Evolutionary conservation across 192 early-diverging fungal genomes (phyloP).

Genomic region (Coemansia asiatica): DNA sequence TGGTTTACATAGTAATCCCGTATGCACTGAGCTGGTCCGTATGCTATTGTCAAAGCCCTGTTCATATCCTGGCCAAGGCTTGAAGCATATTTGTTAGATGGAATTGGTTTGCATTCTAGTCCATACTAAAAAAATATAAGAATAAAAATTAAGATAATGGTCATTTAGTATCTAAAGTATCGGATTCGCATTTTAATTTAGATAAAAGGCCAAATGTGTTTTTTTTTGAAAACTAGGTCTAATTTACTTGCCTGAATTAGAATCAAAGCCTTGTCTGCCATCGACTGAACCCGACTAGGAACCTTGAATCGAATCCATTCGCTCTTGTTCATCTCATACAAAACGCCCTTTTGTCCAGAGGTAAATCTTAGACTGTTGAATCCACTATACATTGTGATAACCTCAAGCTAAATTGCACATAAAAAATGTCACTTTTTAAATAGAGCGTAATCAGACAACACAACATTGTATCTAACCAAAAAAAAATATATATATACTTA

Average conservation of each 20-base stretch:
- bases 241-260: slow-evolving; percentile 33
- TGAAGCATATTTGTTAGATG: slow-evolving; percentile 22
- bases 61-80: slow-evolving; percentile 33
- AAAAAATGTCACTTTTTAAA: not conserved
- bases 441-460: not conserved
- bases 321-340: slow-evolving; percentile 40
- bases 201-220: no score
- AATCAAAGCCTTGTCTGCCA: slow-evolving; percentile 33
- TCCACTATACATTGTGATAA: slow-evolving; percentile 20
- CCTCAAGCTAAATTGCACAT: slow-evolving; percentile 24
- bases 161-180: not conserved
- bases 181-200: no score
- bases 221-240: no score
- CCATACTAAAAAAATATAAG: slow-evolving; percentile 25
- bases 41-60: slow-evolving; percentile 19
- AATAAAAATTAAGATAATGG: not conserved
- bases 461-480: not conserved
- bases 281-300: slow-evolving; percentile 9
- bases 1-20: slow-evolving; percentile 24
- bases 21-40: slow-evolving; percentile 26
- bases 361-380: slow-evolving; percentile 27
- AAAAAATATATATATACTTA: slow-evolving; percentile 12
- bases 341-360: slow-evolving; percentile 37
- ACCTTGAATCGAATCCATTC: slow-evolving; percentile 12
- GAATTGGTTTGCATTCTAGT: slow-evolving; percentile 20